These are phyloP conservation scores for Colletotrichum cordylinicola DNA, from an alignment of 2,329 filamentous ascomycete species.

Conservation along the genomic window DNA sequence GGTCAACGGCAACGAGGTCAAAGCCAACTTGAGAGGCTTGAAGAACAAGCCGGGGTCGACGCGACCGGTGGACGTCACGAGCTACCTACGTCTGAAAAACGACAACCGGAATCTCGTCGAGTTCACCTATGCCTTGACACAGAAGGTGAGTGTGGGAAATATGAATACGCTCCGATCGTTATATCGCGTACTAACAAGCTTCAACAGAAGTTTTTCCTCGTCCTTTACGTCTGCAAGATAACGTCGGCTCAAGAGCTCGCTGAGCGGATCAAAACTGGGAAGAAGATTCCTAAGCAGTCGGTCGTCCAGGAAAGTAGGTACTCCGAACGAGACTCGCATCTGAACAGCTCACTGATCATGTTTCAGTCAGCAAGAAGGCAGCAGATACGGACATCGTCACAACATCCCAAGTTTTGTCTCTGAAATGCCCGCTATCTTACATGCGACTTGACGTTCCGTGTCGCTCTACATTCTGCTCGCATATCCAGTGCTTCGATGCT, in stretches of 20 bases:
- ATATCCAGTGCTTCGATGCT: conserved; percentile 95
- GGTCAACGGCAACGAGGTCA: conserved; percentile 86
- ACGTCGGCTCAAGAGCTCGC: conserved; percentile 76
- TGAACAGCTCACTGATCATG: neutral
- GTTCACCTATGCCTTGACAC: conserved; percentile 91
- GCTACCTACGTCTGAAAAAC: conserved; percentile 71
- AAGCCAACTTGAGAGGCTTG: conserved; percentile 90
- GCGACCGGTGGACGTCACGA: conserved; percentile 89
- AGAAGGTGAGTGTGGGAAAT: conserved; percentile 67
- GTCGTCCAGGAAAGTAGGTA: conserved; percentile 84
- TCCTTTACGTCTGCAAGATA: conserved; percentile 77
- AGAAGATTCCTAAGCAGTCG: conserved; percentile 78
- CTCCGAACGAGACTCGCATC: neutral
- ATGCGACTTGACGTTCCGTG: conserved; percentile 82
- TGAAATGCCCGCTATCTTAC: conserved; percentile 92
- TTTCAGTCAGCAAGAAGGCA: conserved; percentile 76
- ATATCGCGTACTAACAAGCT: conserved; percentile 19
- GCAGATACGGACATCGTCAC: conserved; percentile 89
- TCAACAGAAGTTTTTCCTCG: conserved; percentile 72
- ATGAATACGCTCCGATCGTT: neutral
- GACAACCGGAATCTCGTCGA: conserved; percentile 73
- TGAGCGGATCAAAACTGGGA: conserved; percentile 66
- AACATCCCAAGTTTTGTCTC: conserved; percentile 84
- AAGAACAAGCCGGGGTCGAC: conserved; percentile 98
- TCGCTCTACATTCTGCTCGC: conserved; percentile 79